Conservation (phyloP, 108 stramenopile genomes). For the Pseudonitzschia multistriata region DNA sequence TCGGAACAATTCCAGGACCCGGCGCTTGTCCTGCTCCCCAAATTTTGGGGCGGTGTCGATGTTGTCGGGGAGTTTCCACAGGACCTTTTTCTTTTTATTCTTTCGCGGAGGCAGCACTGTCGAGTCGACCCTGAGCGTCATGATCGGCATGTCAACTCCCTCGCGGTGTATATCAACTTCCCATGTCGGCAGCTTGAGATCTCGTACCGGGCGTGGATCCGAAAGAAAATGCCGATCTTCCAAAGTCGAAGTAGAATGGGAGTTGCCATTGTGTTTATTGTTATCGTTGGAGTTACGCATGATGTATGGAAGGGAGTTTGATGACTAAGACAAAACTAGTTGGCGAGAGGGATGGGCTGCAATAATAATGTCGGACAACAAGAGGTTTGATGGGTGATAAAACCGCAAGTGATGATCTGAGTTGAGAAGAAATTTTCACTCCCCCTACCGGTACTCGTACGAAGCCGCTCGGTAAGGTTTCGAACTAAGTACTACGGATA, state of each 20-base stretch:
- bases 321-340: too few species aligned
- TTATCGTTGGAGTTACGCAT: not conserved
- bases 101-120: slow-evolving; percentile 65
- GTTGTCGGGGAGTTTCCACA: slow-evolving; percentile 67
- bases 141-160: slow-evolving; percentile 54
- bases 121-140: slow-evolving; percentile 53
- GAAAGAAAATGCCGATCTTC: slow-evolving; percentile 77
- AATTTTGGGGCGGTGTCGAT: slow-evolving; percentile 53
- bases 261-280: not conserved
- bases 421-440: too few species aligned
- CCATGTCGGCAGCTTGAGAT: slow-evolving; percentile 51
- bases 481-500: too few species aligned
- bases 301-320: not conserved
- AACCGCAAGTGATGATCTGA: too few species aligned
- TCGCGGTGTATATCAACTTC: slow-evolving; percentile 74
- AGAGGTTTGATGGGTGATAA: too few species aligned
- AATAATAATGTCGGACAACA: too few species aligned
- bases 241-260: slow-evolving; percentile 17
- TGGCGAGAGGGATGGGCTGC: too few species aligned
- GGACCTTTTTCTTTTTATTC: slow-evolving; percentile 57
- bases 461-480: too few species aligned
- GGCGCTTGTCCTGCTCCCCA: slow-evolving; percentile 64
- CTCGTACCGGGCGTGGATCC: slow-evolving; percentile 50
- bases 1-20: slow-evolving; percentile 76
- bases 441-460: too few species aligned